phyloP scores from a whole-genome alignment of 2,329 filamentous ascomycete species.

The Macrophomina tecta region DNA sequence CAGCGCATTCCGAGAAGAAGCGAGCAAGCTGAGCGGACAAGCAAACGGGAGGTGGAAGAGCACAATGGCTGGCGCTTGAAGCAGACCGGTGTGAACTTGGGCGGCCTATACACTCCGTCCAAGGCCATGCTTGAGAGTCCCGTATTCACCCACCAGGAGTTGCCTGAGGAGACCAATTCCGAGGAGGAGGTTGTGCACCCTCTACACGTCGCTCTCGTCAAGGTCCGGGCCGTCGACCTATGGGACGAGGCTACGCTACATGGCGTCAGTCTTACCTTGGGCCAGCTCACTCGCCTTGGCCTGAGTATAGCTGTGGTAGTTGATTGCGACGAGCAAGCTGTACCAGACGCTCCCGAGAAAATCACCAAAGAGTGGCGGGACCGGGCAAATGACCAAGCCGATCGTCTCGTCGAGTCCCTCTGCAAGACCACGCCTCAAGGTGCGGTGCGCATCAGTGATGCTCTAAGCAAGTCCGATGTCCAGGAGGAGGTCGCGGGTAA shows the following conservation, averaged over 20 bases:
- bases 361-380: conserved; percentile 45
- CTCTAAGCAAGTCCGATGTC: conserved; percentile 49
- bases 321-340: conserved; percentile 64
- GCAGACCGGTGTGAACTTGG: conserved; percentile 64
- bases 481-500: conserved; percentile 39
- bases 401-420: conserved; percentile 76
- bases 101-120: conserved; percentile 64
- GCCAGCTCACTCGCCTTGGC: conserved; percentile 81
- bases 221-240: conserved; percentile 75
- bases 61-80: conserved; percentile 44
- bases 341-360: conserved; percentile 39
- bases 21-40: conserved; percentile 5
- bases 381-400: conserved; percentile 67
- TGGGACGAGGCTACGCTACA: conserved; percentile 72
- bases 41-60: conserved; percentile 34
- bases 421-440: conserved; percentile 71
- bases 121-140: conserved; percentile 65
- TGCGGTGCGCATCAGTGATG: conserved; percentile 70
- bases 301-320: conserved; percentile 83
- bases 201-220: conserved; percentile 83
- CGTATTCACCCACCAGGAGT: conserved; percentile 62
- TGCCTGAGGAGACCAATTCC: conserved; percentile 42
- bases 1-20: conserved; percentile 30
- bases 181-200: conserved; percentile 46
- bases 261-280: conserved; percentile 82